Base-by-base conservation (phyloP, 2,329 filamentous ascomycete species). In the Lachnellula willkommii region DNA sequence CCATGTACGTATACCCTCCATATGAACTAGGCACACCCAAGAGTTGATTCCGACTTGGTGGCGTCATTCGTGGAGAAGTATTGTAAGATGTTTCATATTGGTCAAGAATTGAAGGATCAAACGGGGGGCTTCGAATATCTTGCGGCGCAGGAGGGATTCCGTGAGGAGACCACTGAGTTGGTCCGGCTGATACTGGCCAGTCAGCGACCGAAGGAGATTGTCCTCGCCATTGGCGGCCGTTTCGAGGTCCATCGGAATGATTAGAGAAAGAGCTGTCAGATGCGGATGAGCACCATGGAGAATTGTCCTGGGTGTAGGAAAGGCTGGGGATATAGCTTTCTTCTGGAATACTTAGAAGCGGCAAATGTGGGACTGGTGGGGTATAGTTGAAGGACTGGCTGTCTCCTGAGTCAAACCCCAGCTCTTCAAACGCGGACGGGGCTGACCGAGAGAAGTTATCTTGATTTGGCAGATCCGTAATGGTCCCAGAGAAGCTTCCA, bases 211-310 rank as follows among this genome's bases (percentile, higher is more conserved):
- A 69, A 14, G 54, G 57, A 8, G 66, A 66, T 36, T 64, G 60
- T 43, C 57, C 64, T 58, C 66, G 50, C 58, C 59, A 63, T 9
- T 58, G 59, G 20, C 56, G 55, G 11, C 58, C 59, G 15, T 51
- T 62, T 39, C 61, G 60, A 52, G 66, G 65, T 37, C 60, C 58
- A 39, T 68, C 66, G 12, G 67, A 68, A 37, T 65, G 65, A n/a
- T 61, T 66, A 8, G 66, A 68, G 53, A 63, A 66, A 24, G 60
- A 65, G 50, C 67, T 69, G 40, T 66, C 65, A 52, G 66, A 68
- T 46, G 65, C 65, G 4, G 67, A 69, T 22, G 66, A 68, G 53
- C 66, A 67, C 63, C 63, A 68, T 15, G 66, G 66, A 8, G 67
- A 68, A 45, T 61, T 66, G 22, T 66, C 65, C 22, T 66, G 61